A percentile compares a stretch with the other conserved stretches of the same genome.
phyloP scores from a whole-genome alignment of 495 filamentous ascomycete species.

The Talaromyces borbonicus region DNA sequence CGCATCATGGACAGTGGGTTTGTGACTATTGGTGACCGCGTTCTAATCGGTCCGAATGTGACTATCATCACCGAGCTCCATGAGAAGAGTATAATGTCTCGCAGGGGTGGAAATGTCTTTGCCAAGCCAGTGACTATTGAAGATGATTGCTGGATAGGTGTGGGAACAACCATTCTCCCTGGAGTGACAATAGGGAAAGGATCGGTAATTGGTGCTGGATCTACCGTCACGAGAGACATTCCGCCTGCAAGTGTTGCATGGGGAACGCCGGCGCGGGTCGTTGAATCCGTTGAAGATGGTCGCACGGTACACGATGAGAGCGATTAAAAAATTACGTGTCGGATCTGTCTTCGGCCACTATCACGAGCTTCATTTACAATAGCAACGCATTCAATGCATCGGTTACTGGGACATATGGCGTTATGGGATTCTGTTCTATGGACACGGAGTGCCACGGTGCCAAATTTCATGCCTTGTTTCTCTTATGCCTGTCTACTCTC shows the following conservation, averaged over 20 bases:
- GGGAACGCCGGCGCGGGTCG: slow-evolving; percentile 28
- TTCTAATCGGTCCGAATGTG: slow-evolving; percentile 34
- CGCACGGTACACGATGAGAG: not conserved
- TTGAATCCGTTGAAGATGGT: slow-evolving; percentile 9
- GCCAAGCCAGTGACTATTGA: slow-evolving; percentile 27
- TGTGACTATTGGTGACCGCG: slow-evolving; percentile 34
- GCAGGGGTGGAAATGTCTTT: slow-evolving; percentile 25
- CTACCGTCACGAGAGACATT: slow-evolving; percentile 34
- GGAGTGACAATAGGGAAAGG: slow-evolving; percentile 39
- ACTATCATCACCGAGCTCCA: slow-evolving; percentile 37
- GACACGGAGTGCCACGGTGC: no score
- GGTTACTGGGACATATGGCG: no score
- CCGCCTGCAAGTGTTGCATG: slow-evolving; percentile 26
- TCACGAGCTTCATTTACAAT: no score
- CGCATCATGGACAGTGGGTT: slow-evolving; percentile 32
- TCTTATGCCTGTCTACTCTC: no score
- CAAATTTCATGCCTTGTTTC: no score
- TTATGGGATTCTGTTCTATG: no score
- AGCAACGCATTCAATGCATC: no score
- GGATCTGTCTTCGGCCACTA: no score
- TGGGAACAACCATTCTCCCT: slow-evolving; percentile 28
- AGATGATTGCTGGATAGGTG: slow-evolving; percentile 42
- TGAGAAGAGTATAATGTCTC: slow-evolving; percentile 29
- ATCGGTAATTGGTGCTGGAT: slow-evolving; percentile 33
- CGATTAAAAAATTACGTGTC: no score